A percentile compares a stretch with the other conserved stretches of the same genome.
Evolutionary conservation across 169 alveolate genomes (phyloP).

Genomic region (Eimeria acervulina): DNA sequence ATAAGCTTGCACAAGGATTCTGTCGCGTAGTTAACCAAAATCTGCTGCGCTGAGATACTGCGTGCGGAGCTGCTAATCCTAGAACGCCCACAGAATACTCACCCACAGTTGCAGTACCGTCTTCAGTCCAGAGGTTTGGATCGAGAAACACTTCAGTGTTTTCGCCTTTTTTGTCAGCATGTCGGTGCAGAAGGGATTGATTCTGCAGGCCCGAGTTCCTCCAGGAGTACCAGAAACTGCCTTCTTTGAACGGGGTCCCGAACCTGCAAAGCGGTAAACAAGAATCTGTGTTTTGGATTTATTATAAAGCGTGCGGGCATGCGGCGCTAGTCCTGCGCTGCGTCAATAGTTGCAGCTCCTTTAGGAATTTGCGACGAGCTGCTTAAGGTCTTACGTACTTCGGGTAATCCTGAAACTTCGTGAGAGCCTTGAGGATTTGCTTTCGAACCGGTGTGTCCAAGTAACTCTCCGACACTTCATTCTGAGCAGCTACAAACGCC

Average conservation of each 20-base stretch:
- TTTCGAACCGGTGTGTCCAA: conserved; percentile 41
- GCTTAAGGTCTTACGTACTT: not conserved
- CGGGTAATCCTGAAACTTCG: conserved; percentile 63
- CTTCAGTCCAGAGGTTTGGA: conserved; percentile 78
- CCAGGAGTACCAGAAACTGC: conserved; percentile 59
- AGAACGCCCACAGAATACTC: not conserved
- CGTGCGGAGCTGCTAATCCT: not conserved
- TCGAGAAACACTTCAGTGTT: conserved; percentile 22
- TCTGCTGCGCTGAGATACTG: not conserved
- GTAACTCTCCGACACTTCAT: conserved; percentile 53
- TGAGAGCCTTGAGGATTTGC: not conserved
- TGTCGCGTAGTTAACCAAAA: not conserved
- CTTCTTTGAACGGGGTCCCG: conserved; percentile 60
- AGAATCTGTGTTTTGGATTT: not conserved
- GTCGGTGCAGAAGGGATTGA: conserved; percentile 55
- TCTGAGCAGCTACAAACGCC: conserved; percentile 68
- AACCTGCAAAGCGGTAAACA: conserved; percentile 1
- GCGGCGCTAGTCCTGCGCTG: not conserved
- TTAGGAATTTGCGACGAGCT: not conserved
- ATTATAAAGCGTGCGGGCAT: not conserved
- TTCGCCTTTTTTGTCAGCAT: not conserved
- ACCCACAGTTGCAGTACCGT: conserved; percentile 76
- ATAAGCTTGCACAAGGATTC: not conserved
- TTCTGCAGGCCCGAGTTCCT: conserved; percentile 77
- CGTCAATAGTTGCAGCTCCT: not conserved